These are phyloP conservation scores for Craterostigma plantagineum DNA, from an alignment of 257 asterid species.

Conservation along the genomic window DNA sequence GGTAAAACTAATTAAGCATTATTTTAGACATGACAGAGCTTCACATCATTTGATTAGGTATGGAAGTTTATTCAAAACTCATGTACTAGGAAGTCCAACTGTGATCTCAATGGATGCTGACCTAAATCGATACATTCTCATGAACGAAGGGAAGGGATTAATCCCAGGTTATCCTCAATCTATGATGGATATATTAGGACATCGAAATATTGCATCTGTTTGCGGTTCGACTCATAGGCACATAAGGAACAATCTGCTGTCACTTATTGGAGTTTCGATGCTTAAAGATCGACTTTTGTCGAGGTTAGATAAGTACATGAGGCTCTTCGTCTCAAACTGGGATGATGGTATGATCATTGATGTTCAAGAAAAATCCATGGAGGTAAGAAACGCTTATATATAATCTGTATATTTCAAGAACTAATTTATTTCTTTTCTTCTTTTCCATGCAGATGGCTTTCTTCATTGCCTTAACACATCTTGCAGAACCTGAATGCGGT, in stretches of 20 bases:
- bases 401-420: too few relatives aligned
- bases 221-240: slow-evolving; percentile 45
- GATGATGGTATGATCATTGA: slow-evolving; percentile 21
- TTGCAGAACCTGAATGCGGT: too few relatives aligned
- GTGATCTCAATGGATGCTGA: slow-evolving; percentile 77
- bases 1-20: too few relatives aligned
- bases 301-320: slow-evolving; percentile 29
- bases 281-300: slow-evolving; percentile 36
- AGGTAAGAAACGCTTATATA: slow-evolving; percentile 33
- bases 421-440: too few relatives aligned
- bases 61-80: slow-evolving; percentile 70
- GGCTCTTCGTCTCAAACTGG: slow-evolving; percentile 39
- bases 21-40: too few relatives aligned
- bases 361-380: slow-evolving; percentile 45
- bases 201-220: slow-evolving; percentile 51
- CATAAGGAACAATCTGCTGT: slow-evolving; percentile 40
- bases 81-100: slow-evolving; percentile 71
- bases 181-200: slow-evolving; percentile 67
- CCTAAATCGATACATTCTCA: slow-evolving; percentile 43
- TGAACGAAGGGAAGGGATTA: slow-evolving; percentile 61
- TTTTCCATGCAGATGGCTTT: too few relatives aligned
- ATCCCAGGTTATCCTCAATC: slow-evolving; percentile 87
- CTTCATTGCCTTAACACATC: too few relatives aligned
- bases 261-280: slow-evolving; percentile 41
- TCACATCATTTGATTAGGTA: slow-evolving; percentile 38